These are phyloP conservation scores for Cenchrus americanus DNA, from an alignment of 176 grass and related monocot species.

Conservation along the genomic window DNA sequence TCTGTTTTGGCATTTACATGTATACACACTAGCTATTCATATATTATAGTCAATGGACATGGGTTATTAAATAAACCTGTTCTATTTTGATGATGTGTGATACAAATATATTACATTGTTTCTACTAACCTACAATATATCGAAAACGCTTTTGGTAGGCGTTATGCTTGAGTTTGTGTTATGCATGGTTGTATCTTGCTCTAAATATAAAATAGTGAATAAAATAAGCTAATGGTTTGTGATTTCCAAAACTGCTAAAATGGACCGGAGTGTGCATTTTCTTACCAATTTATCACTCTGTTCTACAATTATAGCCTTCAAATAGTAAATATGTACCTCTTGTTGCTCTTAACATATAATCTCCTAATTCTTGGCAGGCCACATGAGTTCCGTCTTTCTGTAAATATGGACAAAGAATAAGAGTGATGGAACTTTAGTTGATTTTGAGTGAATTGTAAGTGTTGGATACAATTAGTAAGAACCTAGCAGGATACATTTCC, in stretches of 20 bases:
- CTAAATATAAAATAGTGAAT: neutral
- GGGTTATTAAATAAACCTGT: neutral
- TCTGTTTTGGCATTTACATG: neutral
- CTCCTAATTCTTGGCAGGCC: slow-evolving; percentile 47
- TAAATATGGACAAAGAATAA: slow-evolving; percentile 44
- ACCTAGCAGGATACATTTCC: neutral
- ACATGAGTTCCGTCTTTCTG: slow-evolving; percentile 26
- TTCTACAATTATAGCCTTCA: neutral
- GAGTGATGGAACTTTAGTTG: slow-evolving; percentile 38
- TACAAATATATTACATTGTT: neutral
- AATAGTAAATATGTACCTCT: slow-evolving; percentile 17
- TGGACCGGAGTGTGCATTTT: neutral
- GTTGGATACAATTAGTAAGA: neutral
- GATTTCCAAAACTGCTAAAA: neutral
- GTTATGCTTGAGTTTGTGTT: slow-evolving; percentile 22
- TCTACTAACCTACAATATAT: no score
- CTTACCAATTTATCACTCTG: neutral
- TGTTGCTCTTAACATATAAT: neutral
- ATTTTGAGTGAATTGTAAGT: neutral
- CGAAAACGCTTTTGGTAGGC: neutral
- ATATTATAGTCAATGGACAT: neutral
- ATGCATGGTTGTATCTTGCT: slow-evolving; percentile 28
- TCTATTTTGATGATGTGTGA: neutral
- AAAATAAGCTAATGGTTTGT: neutral
- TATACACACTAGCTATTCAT: neutral